These are phyloP conservation scores for Venturia effusa DNA, from an alignment of 2,329 filamentous ascomycete genomes.

Conservation along the genomic window DNA sequence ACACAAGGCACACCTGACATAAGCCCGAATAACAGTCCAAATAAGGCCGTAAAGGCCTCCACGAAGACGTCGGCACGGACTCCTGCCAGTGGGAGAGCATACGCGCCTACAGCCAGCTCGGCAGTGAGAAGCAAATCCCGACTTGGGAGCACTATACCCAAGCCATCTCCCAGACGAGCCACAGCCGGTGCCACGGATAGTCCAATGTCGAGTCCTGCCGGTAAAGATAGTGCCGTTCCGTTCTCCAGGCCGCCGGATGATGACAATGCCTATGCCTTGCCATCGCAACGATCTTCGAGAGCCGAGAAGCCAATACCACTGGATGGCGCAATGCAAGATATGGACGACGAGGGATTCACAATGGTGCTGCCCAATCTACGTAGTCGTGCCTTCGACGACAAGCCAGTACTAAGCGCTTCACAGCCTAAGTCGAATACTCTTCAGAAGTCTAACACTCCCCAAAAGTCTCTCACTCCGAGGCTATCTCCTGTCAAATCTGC, in stretches of 20 bases:
- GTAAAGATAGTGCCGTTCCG: constrained; percentile 38
- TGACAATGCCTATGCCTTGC: constrained; percentile 5
- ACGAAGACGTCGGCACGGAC: constrained; percentile 16
- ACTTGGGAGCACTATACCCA: constrained; percentile 3
- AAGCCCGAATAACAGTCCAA: constrained; percentile 34
- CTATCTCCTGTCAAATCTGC: constrained; percentile 5
- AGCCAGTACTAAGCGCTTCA: constrained; percentile 3
- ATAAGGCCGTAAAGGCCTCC: constrained; percentile 19
- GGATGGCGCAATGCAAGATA: constrained; percentile 24
- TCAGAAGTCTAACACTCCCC: constrained; percentile 1
- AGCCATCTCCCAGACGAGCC: constrained; percentile 18
- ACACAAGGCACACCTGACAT: constrained; percentile 35
- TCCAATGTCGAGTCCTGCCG: constrained; percentile 23
- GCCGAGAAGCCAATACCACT: constrained; percentile 22
- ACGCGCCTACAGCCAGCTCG: constrained; percentile 8
- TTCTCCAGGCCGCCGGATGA: constrained; percentile 21
- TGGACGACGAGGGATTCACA: constrained; percentile 37
- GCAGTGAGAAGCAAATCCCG: constrained; percentile 7
- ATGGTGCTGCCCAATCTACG: constrained; percentile 36
- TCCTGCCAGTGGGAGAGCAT: constrained; percentile 3
- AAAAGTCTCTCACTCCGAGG: neutral
- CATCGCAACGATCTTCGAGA: constrained; percentile 6
- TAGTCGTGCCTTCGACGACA: neutral
- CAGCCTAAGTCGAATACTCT: neutral
- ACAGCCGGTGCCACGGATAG: constrained; percentile 16